A percentile compares a stretch with the other conserved stretches of the same genome.
Evolutionary conservation across 805 yeast genomes (phyloP).

Genomic region (Kodamaea restingae): DNA sequence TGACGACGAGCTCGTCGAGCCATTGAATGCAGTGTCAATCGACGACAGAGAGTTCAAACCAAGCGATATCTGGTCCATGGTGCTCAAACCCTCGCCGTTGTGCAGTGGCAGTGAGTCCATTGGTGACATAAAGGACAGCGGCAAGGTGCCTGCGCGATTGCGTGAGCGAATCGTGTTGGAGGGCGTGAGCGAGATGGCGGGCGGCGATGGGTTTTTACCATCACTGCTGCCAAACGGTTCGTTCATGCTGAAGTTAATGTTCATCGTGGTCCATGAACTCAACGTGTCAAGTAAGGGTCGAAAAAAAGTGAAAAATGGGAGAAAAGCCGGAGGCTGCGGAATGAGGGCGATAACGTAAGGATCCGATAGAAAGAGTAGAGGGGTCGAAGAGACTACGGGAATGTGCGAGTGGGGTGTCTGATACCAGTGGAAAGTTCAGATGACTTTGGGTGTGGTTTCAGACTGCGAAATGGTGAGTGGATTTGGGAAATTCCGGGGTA

Average conservation of each 20-base stretch:
- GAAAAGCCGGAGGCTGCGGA: neutral
- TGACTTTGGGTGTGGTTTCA: no score
- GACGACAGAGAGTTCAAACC: conserved; percentile 16
- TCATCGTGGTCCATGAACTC: conserved; percentile 5
- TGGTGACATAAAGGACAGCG: conserved; percentile 47
- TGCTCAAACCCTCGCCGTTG: conserved; percentile 2
- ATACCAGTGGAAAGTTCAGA: no score
- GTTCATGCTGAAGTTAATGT: conserved; percentile 5
- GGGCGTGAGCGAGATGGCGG: conserved; percentile 28
- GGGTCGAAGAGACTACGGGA: no score
- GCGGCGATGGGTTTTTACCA: conserved; percentile 25
- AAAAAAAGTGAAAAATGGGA: conserved; percentile 2
- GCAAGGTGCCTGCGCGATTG: conserved; percentile 76
- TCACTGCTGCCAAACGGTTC: conserved; percentile 1
- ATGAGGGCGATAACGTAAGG: no score
- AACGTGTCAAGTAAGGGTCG: conserved; percentile 5
- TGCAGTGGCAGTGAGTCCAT: conserved; percentile 6
- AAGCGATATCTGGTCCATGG: conserved; percentile 17
- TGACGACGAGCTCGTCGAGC: conserved; percentile 15
- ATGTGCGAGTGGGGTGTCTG: no score
- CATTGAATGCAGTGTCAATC: conserved; percentile 18
- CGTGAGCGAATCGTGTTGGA: conserved; percentile 38
- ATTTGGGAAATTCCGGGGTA: no score
- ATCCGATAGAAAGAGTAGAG: no score
- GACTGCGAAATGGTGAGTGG: no score